Evolutionary conservation across 1,139 yeast species (phyloP).

Genomic region (Taphrina confusa): DNA sequence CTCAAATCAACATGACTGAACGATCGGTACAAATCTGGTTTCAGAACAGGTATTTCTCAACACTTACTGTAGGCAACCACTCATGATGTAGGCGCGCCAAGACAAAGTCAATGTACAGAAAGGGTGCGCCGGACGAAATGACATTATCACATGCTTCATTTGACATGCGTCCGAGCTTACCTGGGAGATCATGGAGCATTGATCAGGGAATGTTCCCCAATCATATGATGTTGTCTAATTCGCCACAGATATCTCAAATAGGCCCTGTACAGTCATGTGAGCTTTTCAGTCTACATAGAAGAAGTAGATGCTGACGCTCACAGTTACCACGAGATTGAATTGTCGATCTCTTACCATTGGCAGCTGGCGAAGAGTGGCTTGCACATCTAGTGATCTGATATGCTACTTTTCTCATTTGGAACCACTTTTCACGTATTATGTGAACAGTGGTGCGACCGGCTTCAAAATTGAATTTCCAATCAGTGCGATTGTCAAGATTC

Average conservation of each 20-base stretch:
- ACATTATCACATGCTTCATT: not conserved
- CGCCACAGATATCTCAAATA: too few species aligned
- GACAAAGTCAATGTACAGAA: slow-evolving; percentile 38
- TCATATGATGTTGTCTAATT: too few species aligned
- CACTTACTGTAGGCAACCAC: not conserved
- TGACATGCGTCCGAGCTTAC: slow-evolving; percentile 55
- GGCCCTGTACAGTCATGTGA: not conserved
- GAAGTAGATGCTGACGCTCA: too few species aligned
- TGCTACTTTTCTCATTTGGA: slow-evolving; percentile 42
- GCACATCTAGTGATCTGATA: slow-evolving; percentile 41
- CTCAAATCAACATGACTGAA: slow-evolving; percentile 80
- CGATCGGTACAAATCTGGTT: slow-evolving; percentile 94
- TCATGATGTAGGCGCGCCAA: slow-evolving; percentile 38
- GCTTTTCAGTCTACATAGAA: too few species aligned
- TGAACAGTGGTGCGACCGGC: slow-evolving; percentile 42
- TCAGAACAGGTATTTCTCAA: slow-evolving; percentile 62
- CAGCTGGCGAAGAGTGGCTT: slow-evolving; percentile 44
- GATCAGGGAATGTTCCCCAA: slow-evolving; percentile 52
- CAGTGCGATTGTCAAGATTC: slow-evolving; percentile 38
- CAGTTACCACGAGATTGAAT: slow-evolving; percentile 38
- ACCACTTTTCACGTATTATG: slow-evolving; percentile 42
- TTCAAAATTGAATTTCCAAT: slow-evolving; percentile 44
- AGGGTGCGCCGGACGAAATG: slow-evolving; percentile 38
- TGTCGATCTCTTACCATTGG: slow-evolving; percentile 45
- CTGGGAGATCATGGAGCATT: slow-evolving; percentile 54